A percentile compares a stretch with the other conserved stretches of the same genome.
These are phyloP conservation scores for Trichothecium roseum DNA, from an alignment of 2,329 filamentous ascomycete genomes.

Conservation along the genomic window DNA sequence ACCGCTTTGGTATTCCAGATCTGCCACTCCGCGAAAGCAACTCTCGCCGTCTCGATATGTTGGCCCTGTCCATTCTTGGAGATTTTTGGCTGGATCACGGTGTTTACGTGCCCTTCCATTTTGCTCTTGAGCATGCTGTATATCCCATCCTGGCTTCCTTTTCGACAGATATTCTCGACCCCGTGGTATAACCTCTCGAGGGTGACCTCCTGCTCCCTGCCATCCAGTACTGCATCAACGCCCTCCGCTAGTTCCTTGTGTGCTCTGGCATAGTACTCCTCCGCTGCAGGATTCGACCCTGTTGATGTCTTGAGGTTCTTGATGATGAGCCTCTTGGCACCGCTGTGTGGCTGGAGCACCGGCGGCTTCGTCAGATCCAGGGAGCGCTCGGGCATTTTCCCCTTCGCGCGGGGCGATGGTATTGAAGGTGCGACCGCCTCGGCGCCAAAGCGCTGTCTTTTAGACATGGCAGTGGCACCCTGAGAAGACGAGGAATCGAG, in stretches of 20 bases:
- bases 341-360: conserved; percentile 61
- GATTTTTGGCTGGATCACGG: conserved; percentile 44
- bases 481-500: conserved; percentile 19
- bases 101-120: conserved; percentile 58
- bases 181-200: conserved; percentile 82
- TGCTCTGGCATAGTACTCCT: conserved; percentile 67
- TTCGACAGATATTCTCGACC: conserved; percentile 83
- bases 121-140: conserved; percentile 54
- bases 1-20: conserved; percentile 72
- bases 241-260: conserved; percentile 67
- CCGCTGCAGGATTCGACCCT: conserved; percentile 33
- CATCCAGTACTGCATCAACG: conserved; percentile 61
- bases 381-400: conserved; percentile 25
- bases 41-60: conserved; percentile 53
- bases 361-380: conserved; percentile 23
- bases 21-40: conserved; percentile 52
- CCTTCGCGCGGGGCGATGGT: conserved; percentile 10
- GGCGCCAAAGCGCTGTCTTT: conserved; percentile 7
- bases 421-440: conserved; percentile 12
- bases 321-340: conserved; percentile 80
- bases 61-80: conserved; percentile 37
- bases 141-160: conserved; percentile 59
- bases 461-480: conserved; percentile 19
- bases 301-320: conserved; percentile 65
- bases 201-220: conserved; percentile 54